Conservation (phyloP, 1,284 basidiomycete species). For the Microbotryum saponariae region DNA sequence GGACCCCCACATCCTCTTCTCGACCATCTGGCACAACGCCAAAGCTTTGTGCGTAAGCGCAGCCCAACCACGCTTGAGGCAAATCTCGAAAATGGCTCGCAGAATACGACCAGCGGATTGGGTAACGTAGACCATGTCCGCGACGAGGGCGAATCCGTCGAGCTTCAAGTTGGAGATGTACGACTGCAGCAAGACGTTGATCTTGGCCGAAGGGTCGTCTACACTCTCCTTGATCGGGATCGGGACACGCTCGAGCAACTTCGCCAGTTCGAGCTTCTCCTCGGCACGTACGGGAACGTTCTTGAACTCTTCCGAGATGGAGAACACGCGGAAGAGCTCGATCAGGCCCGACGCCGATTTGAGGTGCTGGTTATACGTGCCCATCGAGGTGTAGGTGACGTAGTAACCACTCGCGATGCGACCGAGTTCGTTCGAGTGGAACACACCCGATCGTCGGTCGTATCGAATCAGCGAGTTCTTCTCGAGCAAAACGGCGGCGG, state of each 20-base stretch:
- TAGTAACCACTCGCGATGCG: conserved; percentile 96
- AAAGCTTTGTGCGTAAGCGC: conserved; percentile 82
- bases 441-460: conserved; percentile 77
- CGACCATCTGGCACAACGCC: conserved; percentile 91
- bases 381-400: conserved; percentile 92
- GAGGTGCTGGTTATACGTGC: conserved; percentile 91
- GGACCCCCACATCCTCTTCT: conserved; percentile 71
- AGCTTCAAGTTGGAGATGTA: conserved; percentile 93
- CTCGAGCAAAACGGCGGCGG: conserved; percentile 86
- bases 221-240: conserved; percentile 96
- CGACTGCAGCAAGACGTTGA: conserved; percentile 91
- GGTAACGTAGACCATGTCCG: conserved; percentile 72
- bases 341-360: conserved; percentile 65
- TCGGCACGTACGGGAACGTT: conserved; percentile 65
- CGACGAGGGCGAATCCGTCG: conserved; percentile 90
- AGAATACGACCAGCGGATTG: conserved; percentile 60
- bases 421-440: conserved; percentile 86
- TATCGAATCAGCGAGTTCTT: conserved; percentile 93
- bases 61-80: conserved; percentile 96
- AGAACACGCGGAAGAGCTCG: conserved; percentile 94
- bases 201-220: conserved; percentile 93
- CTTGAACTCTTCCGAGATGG: conserved; percentile 95
- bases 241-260: conserved; percentile 87
- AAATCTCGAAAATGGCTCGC: conserved; percentile 96
- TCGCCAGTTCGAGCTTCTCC: conserved; percentile 69